Conservation (phyloP, 2,329 filamentous ascomycete genomes). For the Neofusicoccum sp. region DNA sequence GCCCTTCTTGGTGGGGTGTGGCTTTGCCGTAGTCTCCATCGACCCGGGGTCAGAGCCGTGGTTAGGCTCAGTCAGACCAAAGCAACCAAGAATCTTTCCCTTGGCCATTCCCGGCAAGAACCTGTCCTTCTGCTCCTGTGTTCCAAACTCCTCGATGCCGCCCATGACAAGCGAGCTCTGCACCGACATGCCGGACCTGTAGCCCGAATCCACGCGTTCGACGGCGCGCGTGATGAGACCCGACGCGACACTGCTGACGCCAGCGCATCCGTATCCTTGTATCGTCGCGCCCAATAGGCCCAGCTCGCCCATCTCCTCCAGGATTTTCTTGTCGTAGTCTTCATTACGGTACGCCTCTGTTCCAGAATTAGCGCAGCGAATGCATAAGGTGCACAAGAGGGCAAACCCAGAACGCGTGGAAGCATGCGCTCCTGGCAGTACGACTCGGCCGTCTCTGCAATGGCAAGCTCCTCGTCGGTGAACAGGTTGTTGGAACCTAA, state of each 20-base stretch:
- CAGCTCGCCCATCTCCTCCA: conserved; percentile 89
- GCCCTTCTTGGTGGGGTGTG: conserved; percentile 81
- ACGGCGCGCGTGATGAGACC: conserved; percentile 89
- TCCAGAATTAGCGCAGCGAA: neutral
- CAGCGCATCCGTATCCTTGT: conserved; percentile 84
- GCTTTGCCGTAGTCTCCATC: conserved; percentile 86
- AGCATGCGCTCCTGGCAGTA: conserved; percentile 91
- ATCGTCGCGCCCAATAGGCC: conserved; percentile 87
- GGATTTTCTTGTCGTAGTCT: conserved; percentile 80
- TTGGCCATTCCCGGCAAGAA: conserved; percentile 81
- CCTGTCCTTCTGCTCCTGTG: conserved; percentile 83
- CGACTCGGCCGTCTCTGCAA: conserved; percentile 85
- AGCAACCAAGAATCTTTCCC: conserved; percentile 80
- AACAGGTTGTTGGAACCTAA: conserved; percentile 72
- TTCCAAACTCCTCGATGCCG: conserved; percentile 84
- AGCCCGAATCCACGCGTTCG: conserved; percentile 88
- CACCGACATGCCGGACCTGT: conserved; percentile 90
- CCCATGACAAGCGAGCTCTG: conserved; percentile 94
- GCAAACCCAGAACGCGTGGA: conserved; percentile 78
- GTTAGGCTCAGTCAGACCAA: conserved; percentile 90
- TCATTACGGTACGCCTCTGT: conserved; percentile 85
- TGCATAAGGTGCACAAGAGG: neutral
- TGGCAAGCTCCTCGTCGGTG: conserved; percentile 88
- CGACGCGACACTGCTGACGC: conserved; percentile 84
- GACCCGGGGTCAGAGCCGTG: conserved; percentile 89